phyloP scores from a whole-genome alignment of 495 filamentous ascomycete species.

The Amphirosellinia nigrospora region DNA sequence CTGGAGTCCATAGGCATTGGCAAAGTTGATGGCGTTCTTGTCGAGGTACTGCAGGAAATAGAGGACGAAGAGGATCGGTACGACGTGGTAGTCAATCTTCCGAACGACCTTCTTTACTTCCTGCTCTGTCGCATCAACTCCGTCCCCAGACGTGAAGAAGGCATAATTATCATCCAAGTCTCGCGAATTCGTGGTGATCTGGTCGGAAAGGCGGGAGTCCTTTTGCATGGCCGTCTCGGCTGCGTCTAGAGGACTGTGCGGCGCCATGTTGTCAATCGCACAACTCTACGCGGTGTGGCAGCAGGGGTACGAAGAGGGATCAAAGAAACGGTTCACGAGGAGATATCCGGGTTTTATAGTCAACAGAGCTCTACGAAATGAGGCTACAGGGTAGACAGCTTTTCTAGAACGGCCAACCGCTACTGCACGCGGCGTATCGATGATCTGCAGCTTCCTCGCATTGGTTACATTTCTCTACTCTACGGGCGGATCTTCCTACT shows the following conservation, averaged over 20 bases:
- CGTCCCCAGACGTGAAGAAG: slow-evolving; percentile 36
- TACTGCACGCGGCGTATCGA: not conserved
- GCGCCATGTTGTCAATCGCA: slow-evolving; percentile 19
- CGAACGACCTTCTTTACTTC: slow-evolving; percentile 49
- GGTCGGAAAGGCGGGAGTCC: not conserved
- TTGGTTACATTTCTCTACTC: not conserved
- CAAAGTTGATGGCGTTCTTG: slow-evolving; percentile 66
- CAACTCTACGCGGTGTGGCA: not conserved
- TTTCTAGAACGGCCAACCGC: not conserved
- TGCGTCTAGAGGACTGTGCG: not conserved
- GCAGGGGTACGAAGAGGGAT: not conserved
- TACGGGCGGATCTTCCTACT: not conserved
- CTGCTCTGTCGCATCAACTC: slow-evolving; percentile 38
- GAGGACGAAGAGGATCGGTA: slow-evolving; percentile 62
- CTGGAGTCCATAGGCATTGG: slow-evolving; percentile 63
- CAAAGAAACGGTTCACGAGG: not conserved
- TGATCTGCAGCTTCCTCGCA: slow-evolving; percentile 12
- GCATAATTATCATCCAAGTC: slow-evolving; percentile 37
- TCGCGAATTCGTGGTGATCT: not conserved
- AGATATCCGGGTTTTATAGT: slow-evolving; percentile 9
- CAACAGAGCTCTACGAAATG: not conserved
- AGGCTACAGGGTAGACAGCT: not conserved
- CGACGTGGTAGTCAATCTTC: slow-evolving; percentile 61
- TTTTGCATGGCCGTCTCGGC: slow-evolving; percentile 7
- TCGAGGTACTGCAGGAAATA: slow-evolving; percentile 65